Conservation (phyloP, 768 basidiomycete genomes). For the Hericium erinaceus region DNA sequence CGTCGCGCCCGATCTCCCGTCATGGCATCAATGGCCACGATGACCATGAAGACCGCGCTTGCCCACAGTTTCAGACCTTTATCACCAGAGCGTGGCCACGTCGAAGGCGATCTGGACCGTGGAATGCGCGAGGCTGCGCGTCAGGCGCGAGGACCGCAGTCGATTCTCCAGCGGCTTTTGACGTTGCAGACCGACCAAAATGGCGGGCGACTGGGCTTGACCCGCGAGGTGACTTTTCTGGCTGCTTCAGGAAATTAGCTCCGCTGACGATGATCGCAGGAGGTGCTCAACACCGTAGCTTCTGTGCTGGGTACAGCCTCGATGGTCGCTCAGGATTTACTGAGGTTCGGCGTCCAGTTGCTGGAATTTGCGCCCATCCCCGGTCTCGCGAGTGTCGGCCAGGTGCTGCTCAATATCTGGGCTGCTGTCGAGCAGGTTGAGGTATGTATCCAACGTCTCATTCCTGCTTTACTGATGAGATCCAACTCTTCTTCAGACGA, state of each 20-base stretch:
- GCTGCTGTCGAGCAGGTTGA: not conserved
- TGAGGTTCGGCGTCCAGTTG: not conserved
- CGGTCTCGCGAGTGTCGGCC: not conserved
- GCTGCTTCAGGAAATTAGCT: too few species aligned
- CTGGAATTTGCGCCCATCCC: not conserved
- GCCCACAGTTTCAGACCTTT: too few species aligned
- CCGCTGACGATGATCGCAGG: not conserved
- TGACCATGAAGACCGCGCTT: too few species aligned
- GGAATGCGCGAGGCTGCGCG: too few species aligned
- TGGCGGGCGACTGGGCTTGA: not conserved
- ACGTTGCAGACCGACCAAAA: too few species aligned
- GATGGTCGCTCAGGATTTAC: not conserved
- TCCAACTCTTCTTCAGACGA: not conserved
- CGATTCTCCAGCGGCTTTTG: too few species aligned
- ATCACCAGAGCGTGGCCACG: too few species aligned
- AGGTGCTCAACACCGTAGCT: not conserved
- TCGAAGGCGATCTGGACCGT: too few species aligned
- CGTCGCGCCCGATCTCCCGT: too few species aligned
- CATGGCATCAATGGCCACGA: too few species aligned
- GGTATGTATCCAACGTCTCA: not conserved
- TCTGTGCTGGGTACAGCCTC: not conserved
- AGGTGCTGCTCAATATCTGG: not conserved
- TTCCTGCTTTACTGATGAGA: not conserved
- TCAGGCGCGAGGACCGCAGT: too few species aligned
- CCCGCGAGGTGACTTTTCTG: not conserved